phyloP scores from a whole-genome alignment of 2,329 filamentous ascomycete species.

The Trichoderma atroviride region DNA sequence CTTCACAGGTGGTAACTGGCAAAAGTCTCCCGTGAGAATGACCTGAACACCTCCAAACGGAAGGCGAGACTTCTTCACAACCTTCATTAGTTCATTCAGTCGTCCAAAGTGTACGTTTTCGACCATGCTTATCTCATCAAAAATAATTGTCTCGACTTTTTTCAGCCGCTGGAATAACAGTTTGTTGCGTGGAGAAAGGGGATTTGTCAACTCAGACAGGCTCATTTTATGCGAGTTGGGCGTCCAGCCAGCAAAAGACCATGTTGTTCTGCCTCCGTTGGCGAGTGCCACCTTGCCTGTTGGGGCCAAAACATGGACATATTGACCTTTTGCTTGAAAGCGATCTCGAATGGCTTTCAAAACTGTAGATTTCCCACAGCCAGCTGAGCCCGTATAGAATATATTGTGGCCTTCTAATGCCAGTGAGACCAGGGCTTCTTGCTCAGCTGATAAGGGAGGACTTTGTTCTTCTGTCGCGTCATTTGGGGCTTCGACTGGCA shows the following conservation, averaged over 20 bases:
- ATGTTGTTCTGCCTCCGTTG: conserved; percentile 59
- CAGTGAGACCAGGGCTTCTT: conserved; percentile 41
- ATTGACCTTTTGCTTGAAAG: conserved; percentile 24
- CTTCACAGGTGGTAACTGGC: conserved; percentile 61
- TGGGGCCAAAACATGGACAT: conserved; percentile 58
- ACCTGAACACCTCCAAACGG: conserved; percentile 36
- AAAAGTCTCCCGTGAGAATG: conserved; percentile 53
- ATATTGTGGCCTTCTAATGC: conserved; percentile 58
- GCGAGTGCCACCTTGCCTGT: conserved; percentile 62
- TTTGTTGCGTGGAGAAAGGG: conserved; percentile 30
- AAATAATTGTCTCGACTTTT: conserved; percentile 58
- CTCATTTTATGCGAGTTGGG: conserved; percentile 35
- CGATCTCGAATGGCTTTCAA: conserved; percentile 31
- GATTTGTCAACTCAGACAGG: not conserved
- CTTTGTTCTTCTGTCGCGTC: not conserved
- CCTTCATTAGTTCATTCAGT: conserved; percentile 40
- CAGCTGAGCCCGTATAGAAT: conserved; percentile 67
- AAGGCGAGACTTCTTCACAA: not conserved
- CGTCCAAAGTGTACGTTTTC: conserved; percentile 47
- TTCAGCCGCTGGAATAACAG: conserved; percentile 37
- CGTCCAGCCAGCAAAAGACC: conserved; percentile 60
- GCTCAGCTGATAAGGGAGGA: conserved; percentile 27
- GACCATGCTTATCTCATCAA: conserved; percentile 70
- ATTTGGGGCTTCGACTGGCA: not conserved
- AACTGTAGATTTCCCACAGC: conserved; percentile 41